These are phyloP conservation scores for Penstemon eatonii DNA, from an alignment of 257 asterid species.

Conservation along the genomic window DNA sequence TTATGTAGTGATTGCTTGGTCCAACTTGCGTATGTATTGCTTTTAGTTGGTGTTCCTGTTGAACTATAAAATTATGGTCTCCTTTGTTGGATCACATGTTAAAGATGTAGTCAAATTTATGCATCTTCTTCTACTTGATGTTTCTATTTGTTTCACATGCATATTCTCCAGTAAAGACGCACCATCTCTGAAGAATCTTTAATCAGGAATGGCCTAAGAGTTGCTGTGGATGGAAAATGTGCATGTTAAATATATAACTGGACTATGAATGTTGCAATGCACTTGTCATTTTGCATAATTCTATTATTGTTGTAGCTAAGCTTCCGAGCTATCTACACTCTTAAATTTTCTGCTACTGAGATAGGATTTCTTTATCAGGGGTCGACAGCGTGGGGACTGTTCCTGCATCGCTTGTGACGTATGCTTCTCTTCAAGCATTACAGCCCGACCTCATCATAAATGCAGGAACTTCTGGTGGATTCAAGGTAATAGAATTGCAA, in stretches of 20 bases:
- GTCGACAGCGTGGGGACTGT: slow-evolving; percentile 93
- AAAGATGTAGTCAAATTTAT: background rate
- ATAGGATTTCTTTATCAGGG: slow-evolving; percentile 47
- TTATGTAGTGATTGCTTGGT: slow-evolving; percentile 11
- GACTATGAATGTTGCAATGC: background rate
- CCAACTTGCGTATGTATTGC: background rate
- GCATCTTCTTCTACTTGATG: background rate
- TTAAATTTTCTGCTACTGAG: slow-evolving; percentile 25
- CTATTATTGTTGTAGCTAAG: slow-evolving; percentile 3
- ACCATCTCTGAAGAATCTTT: background rate
- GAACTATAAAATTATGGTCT: too few relatives aligned
- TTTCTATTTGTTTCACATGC: slow-evolving; percentile 9
- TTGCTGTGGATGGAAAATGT: background rate
- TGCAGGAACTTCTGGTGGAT: slow-evolving; percentile 99
- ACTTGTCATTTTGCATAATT: slow-evolving; percentile 14
- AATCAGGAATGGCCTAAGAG: background rate
- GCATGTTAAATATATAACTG: background rate
- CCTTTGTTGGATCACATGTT: background rate
- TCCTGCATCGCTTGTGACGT: slow-evolving; percentile 77
- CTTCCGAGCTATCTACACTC: slow-evolving; percentile 1
- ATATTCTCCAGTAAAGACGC: too few relatives aligned
- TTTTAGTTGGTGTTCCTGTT: background rate
- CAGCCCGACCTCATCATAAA: slow-evolving; percentile 90
- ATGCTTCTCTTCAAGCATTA: slow-evolving; percentile 85
- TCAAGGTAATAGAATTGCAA: slow-evolving; percentile 57